Evolutionary conservation across 805 yeast genomes (phyloP), one percentile per base, ranked within the genome.

Genomic region (Suhomyces faveliae): DNA sequence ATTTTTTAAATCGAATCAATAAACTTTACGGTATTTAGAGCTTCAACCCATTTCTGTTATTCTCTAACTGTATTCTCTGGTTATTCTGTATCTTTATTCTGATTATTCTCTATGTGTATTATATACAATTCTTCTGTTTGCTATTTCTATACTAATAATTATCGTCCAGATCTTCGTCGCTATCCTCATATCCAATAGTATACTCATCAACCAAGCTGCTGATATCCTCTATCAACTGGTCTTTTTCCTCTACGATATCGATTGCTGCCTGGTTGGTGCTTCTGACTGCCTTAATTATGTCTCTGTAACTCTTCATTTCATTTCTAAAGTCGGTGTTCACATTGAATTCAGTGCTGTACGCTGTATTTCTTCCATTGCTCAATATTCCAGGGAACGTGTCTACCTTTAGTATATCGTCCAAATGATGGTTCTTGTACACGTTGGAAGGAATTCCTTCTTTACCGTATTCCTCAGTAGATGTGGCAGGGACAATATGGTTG

Each of bases 181-280:
- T 74, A 43, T 45, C 45, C 10, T 73, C 70, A 61, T 76, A 80
- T 0, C 85, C 86, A 49, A 64, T 62, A 38, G 77, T 79, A 53
- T 81, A 83, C 45, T 73, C 77, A 3, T 66, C 62, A 0, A 76
- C 73, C 37, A 79, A 45, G 2, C 63, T 60, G 2, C 72, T 76
- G 8, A 83, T 52, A 19, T 73, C 72, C 38, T 83, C 83, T 10
- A 76, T 68, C 43, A 81, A 57, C 37, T 80, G 84, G 37, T 76
- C 81, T 50, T 81, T 67, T 30, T 80, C 85, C 50, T 80, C 85
- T 11, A 68, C 61, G 11, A 61, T 51, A 2, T 49, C 56, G 22
- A 48, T 13, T 17, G 54, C 24, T 13, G 57, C 55, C 10, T 35
- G 40, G 21, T 43, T 40, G 15, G 23, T 37, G 4, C 35, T 43